Base-by-base conservation (phyloP, 2,329 filamentous ascomycete genomes). In the Diaporthe sp. region DNA sequence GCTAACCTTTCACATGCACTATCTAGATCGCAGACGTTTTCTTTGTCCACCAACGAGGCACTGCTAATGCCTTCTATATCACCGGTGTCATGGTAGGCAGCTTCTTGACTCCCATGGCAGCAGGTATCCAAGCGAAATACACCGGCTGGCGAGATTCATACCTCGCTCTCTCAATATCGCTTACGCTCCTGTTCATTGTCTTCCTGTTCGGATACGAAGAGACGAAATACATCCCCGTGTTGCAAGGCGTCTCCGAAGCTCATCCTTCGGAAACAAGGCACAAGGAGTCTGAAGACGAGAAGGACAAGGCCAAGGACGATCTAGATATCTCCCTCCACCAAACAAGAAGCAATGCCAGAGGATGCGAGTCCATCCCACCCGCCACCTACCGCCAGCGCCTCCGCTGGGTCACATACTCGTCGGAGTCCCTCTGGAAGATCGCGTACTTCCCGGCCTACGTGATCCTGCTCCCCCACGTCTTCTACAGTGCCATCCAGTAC, bases 11-110 rank as follows among this genome's bases (percentile, higher is more conserved):
- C 30, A 50, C 13, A 1, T 19, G 8, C 38, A 28, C 4, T 30
- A 10, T 35, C 42, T 10, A 66, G 61, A 66, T 74, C 15, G 72
- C 64, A 19, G 72, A 74, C 25, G 17, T 74, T n/a, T 74, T 74
- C 66, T 74, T 74, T 30, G 72, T 74, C 7, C 72, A 74, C 40
- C 72, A 74, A 40, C 66, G 72, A n/a, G 72, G 72, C 33, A 50
- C 69, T 3, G 64, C 61, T 2, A 66, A 66, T 35, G 61, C 61
- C 6, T 66, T 66, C 42, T 66, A 66, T 2, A 66, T 66, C 17
- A 66, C 61, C 9, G 61, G 28, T 25, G 61, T 66, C 19, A 66
- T 66, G 61, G 19, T 66, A 30, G 61, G 61, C 19, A 66, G 28
- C 61, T 66, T 66, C 40, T 66, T 66, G 30, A 66, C 61, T 50